phyloP scores from a whole-genome alignment of 805 yeast species.

The Cyberlindnera veronae region DNA sequence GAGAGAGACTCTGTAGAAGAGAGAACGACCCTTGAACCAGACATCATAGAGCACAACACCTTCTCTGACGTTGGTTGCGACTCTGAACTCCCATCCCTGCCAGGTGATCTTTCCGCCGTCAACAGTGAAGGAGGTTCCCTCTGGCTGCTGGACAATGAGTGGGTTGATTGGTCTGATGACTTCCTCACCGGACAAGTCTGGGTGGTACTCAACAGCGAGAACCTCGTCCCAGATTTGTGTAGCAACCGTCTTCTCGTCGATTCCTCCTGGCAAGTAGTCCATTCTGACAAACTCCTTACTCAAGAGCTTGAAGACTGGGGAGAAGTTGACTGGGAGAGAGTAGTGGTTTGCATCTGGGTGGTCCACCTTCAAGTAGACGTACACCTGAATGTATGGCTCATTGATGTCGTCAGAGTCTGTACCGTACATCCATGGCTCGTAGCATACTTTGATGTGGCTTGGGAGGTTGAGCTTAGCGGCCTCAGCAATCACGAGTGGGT shows the following conservation, averaged over 20 bases:
- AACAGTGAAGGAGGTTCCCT: slow-evolving; percentile 68
- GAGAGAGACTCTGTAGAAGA: slow-evolving; percentile 67
- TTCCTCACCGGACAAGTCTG: slow-evolving; percentile 57
- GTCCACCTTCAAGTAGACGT: slow-evolving; percentile 67
- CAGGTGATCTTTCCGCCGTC: slow-evolving; percentile 61
- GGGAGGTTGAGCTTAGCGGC: slow-evolving; percentile 67
- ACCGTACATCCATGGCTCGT: slow-evolving; percentile 87
- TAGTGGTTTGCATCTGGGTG: slow-evolving; percentile 75
- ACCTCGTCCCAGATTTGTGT: slow-evolving; percentile 62
- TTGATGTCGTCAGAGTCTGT: slow-evolving; percentile 52
- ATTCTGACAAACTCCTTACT: slow-evolving; percentile 62
- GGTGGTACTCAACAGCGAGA: slow-evolving; percentile 66
- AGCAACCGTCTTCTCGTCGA: slow-evolving; percentile 50
- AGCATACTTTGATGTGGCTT: slow-evolving; percentile 44
- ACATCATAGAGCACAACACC: slow-evolving; percentile 75
- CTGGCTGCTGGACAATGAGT: slow-evolving; percentile 67
- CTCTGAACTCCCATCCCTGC: slow-evolving; percentile 85
- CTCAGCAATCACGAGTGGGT: slow-evolving; percentile 61
- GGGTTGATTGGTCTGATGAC: slow-evolving; percentile 61
- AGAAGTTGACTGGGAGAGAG: slow-evolving; percentile 67
- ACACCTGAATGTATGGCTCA: slow-evolving; percentile 66
- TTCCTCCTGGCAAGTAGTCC: slow-evolving; percentile 71
- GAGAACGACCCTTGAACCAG: slow-evolving; percentile 70
- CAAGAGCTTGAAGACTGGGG: slow-evolving; percentile 67
- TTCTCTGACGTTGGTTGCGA: slow-evolving; percentile 68